Evolutionary conservation across 1,284 basidiomycete genomes (phyloP).

Genomic region (Cystobasidium slooffiae): DNA sequence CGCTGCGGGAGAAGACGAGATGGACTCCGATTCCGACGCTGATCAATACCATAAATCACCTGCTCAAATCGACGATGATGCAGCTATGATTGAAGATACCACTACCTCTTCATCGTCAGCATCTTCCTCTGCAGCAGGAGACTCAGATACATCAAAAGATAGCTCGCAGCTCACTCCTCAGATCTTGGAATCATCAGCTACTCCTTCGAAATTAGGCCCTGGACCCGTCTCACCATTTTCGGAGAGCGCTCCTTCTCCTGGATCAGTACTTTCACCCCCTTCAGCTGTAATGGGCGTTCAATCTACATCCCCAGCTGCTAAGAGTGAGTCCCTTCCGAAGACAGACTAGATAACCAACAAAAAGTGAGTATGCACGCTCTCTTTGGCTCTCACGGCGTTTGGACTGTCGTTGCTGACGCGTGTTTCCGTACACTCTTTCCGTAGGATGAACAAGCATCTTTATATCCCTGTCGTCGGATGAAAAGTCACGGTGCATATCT

Average conservation of each 20-base stretch:
- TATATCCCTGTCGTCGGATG: too few relatives aligned
- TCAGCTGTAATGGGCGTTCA: slow-evolving; percentile 40
- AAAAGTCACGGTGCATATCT: too few relatives aligned
- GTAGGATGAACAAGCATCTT: too few relatives aligned
- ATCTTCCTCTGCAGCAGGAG: not conserved
- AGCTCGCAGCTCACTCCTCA: not conserved
- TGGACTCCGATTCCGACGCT: slow-evolving; percentile 14
- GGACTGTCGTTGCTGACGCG: too few relatives aligned
- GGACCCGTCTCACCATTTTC: slow-evolving; percentile 23
- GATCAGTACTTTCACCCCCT: slow-evolving; percentile 29
- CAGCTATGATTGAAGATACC: slow-evolving; percentile 33
- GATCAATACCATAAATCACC: slow-evolving; percentile 44
- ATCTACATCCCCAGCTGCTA: slow-evolving; percentile 60
- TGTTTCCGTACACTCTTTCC: too few relatives aligned
- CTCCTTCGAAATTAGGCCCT: slow-evolving; percentile 19
- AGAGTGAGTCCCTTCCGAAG: slow-evolving; percentile 46
- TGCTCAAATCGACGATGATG: slow-evolving; percentile 26
- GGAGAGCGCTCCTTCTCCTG: slow-evolving; percentile 7
- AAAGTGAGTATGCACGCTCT: not conserved
- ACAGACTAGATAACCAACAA: not conserved
- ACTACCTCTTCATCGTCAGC: slow-evolving; percentile 17
- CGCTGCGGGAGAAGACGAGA: slow-evolving; percentile 7
- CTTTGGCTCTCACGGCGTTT: not conserved
- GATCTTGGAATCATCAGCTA: slow-evolving; percentile 18
- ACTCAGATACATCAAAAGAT: not conserved